Evolutionary conservation across 2,329 filamentous ascomycete species (phyloP), one percentile per base, ranked within the genome.

Genomic region (Dothistroma pini): DNA sequence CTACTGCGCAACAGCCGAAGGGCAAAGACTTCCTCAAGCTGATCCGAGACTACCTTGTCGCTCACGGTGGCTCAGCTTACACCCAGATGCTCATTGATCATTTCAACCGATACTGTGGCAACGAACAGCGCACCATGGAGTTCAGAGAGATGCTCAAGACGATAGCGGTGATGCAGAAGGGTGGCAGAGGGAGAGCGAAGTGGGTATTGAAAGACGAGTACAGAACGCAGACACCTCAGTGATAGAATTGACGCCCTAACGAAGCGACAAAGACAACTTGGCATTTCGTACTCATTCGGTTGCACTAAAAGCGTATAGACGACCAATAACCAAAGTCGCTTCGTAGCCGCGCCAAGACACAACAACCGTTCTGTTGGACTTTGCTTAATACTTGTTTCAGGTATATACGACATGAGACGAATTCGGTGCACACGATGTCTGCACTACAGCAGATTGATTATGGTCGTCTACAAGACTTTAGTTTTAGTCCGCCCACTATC

Each of bases 41-140:
- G 69, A 96, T 97, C 59, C 86, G 88, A 44, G 84, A 88, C 48
- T 97, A 92, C 68, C 87, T 97, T 66, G 81, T 83, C 50, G 82
- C 85, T 25, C 91, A 96, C 59, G 89, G 90, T 10, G 92, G 92
- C 3, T 83, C 85, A 35, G 90, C 90, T 6, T 87, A 90, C 5
- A 93, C 89, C 48, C 91, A 96, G 77, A 88, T 91, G 81, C 77
- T 97, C 50, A 89, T 96, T 25, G 90, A 96, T 70, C 91, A 96
- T 71, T 97, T 97, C 75, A 91, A 93, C 75, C 85, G 85, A 14
- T 89, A 87, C 70, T 96, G 91, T 72, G 84, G 83, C 22, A 89
- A 86, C 49, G 76, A 82, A 29, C 83, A 85, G 63, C 84, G 90
- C 63, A 88, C 87, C 56, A 84, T 86, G 19, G 89, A 92, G 73